phyloP scores from a whole-genome alignment of 2,329 filamentous ascomycete species.

The Aspergillus ruber region DNA sequence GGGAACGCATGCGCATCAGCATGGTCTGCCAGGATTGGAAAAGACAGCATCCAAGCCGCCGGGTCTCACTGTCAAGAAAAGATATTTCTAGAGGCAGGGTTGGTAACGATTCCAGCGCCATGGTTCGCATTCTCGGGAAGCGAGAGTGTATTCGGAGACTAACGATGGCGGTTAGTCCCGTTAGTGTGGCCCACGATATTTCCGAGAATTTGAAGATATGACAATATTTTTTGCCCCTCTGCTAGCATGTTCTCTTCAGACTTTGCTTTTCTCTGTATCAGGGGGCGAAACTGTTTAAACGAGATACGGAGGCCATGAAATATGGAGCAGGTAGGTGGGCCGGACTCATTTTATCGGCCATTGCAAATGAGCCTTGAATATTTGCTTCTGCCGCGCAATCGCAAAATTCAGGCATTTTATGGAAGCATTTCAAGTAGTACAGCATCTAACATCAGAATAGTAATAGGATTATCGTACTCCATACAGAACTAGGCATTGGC shows the following conservation, averaged over 20 bases:
- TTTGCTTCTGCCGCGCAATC: background rate
- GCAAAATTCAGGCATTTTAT: no score
- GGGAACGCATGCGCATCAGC: slow-evolving; percentile 17
- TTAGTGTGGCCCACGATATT: slow-evolving; percentile 11
- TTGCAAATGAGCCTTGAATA: background rate
- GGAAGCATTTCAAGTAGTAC: no score
- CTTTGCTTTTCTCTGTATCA: no score
- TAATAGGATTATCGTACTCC: no score
- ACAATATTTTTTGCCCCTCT: no score
- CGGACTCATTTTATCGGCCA: background rate
- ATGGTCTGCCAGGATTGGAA: slow-evolving; percentile 5
- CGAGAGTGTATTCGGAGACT: slow-evolving; percentile 10
- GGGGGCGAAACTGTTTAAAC: no score
- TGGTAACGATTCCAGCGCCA: slow-evolving; percentile 27
- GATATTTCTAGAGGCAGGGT: slow-evolving; percentile 6
- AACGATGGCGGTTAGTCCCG: slow-evolving; percentile 19
- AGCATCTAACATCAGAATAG: no score
- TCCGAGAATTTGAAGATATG: background rate
- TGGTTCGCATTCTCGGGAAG: slow-evolving; percentile 27
- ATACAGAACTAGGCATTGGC: no score
- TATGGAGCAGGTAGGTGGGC: no score
- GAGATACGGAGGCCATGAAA: no score
- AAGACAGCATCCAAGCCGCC: slow-evolving; percentile 18
- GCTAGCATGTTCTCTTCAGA: no score
- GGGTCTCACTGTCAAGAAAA: slow-evolving; percentile 14